Percentiles rank a stretch among this genome's conserved stretches.
phyloP scores from a whole-genome alignment of 208 protist genomes.

The Porcisia hertigi region DNA sequence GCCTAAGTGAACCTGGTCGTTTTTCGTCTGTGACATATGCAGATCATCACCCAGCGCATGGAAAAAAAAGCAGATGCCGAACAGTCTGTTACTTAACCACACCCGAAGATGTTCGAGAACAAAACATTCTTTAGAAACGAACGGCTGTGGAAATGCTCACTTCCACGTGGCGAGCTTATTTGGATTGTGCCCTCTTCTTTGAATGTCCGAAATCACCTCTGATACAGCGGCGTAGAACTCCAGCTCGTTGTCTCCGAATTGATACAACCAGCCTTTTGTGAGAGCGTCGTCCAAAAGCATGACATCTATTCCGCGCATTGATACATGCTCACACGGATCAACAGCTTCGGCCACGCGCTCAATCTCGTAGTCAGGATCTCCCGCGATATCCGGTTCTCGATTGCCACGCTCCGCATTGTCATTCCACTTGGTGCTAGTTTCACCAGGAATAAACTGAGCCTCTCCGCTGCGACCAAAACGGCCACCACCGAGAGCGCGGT shows the following conservation, averaged over 20 bases:
- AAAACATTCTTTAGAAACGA: not conserved
- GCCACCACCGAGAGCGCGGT: slow-evolving; percentile 3
- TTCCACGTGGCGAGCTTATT: slow-evolving; percentile 66
- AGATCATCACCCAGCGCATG: not conserved
- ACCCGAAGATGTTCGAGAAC: not conserved
- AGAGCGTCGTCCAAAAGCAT: slow-evolving; percentile 84
- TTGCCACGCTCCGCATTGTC: slow-evolving; percentile 8
- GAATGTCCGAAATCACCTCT: slow-evolving; percentile 64
- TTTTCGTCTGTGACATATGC: not conserved
- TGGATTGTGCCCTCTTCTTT: slow-evolving; percentile 64
- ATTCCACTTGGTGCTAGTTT: slow-evolving; percentile 10
- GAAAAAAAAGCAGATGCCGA: not conserved
- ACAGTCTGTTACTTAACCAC: not conserved
- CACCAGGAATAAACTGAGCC: slow-evolving; percentile 64
- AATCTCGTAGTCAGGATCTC: slow-evolving; percentile 33
- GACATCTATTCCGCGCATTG: slow-evolving; percentile 83
- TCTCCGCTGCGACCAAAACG: slow-evolving; percentile 61
- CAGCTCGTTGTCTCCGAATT: slow-evolving; percentile 60
- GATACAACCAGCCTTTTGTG: slow-evolving; percentile 66
- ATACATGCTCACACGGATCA: slow-evolving; percentile 69
- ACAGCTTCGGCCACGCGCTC: slow-evolving; percentile 33
- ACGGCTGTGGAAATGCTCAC: not conserved
- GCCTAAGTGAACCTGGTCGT: too few relatives aligned
- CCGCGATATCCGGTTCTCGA: slow-evolving; percentile 13
- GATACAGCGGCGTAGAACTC: slow-evolving; percentile 69